Base-by-base conservation (phyloP, 495 filamentous ascomycete genomes). In the Penicillium cosmopolitanum region DNA sequence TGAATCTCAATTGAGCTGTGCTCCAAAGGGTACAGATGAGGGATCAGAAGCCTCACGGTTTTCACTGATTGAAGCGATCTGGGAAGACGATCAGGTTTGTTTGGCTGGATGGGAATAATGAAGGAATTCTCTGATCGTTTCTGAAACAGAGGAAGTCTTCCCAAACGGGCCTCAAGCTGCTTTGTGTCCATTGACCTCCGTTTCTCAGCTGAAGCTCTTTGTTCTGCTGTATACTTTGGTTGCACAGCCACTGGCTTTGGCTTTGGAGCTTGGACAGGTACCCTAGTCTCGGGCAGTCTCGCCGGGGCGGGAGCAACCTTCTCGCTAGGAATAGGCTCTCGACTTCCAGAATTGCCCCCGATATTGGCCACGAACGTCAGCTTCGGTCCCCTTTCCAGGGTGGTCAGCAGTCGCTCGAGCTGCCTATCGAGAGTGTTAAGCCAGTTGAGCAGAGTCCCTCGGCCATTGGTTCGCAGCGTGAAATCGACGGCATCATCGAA, bases 131-230 rank as follows among this genome's bases (percentile, higher is more conserved):
- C 89, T 42, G 79, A 72, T 13, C 87, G 86, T 61, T 88, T 93
- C 23, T 84, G 80, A 66, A 90, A 97, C 25, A 84, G 64, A 2
- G 86, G 84, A 21, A 87, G 65, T 61, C 87, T 78, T 28, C 87
- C 84, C 75, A 96, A 84, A n/a, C 92, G 82, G 18, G 91, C 84
- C 72, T 96, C 91, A 0, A 96, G 80, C 59, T 93, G 90, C 35
- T 86, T 82, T 35, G 81, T 85, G 67, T 95, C 90, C 48, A 76
- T 68, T 11, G 85, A 79, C 51, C 92, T 81, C 53, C 83, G 81
- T 35, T 82, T 81, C 60, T 84, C 82, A n/a, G 90, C 92, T 28
- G 80, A 73, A 3, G 73, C 74, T 47, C 82, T 86, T 65, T 92
- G 79, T 46, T 86, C 82, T 7, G 67, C 67, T 0, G 84, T 83